Conservation (phyloP, 768 basidiomycete species). For the Paxillus involutus region DNA sequence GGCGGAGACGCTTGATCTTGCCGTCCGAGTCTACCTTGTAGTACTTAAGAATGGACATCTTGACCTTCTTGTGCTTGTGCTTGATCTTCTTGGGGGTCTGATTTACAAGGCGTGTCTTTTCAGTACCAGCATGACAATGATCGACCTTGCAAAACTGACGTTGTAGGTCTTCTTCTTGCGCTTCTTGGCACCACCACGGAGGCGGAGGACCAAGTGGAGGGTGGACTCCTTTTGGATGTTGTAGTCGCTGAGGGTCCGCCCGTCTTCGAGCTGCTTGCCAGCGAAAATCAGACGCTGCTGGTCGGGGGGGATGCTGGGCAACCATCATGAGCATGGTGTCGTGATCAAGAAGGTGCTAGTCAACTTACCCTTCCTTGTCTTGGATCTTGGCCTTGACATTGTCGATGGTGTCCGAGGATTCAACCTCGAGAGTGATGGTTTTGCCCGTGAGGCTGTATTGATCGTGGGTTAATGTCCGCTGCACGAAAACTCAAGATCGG, state of each 20-base stretch:
- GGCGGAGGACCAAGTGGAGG: slow-evolving; percentile 94
- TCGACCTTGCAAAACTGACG: slow-evolving; percentile 44
- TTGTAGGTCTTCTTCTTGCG: slow-evolving; percentile 99
- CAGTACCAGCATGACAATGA: not conserved
- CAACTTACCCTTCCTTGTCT: slow-evolving; percentile 87
- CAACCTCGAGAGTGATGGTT: slow-evolving; percentile 98
- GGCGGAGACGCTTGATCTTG: slow-evolving; percentile 98
- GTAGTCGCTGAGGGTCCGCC: slow-evolving; percentile 92
- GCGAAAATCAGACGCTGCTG: slow-evolving; percentile 99
- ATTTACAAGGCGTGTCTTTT: slow-evolving; percentile 4
- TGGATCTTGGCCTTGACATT: slow-evolving; percentile 98
- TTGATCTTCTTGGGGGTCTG: slow-evolving; percentile 99
- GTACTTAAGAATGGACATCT: slow-evolving; percentile 99
- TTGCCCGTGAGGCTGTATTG: slow-evolving; percentile 88
- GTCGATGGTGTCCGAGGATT: slow-evolving; percentile 96
- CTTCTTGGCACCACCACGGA: slow-evolving; percentile 99
- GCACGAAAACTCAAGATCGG: not conserved
- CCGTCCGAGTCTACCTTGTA: slow-evolving; percentile 99
- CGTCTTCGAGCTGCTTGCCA: slow-evolving; percentile 99
- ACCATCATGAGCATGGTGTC: slow-evolving; percentile 4
- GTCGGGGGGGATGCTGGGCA: slow-evolving; percentile 78
- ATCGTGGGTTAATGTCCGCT: slow-evolving; percentile 6
- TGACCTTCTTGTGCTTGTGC: slow-evolving; percentile 99
- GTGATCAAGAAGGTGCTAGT: not conserved
- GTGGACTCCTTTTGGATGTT: slow-evolving; percentile 99